A percentile compares a stretch with the other conserved stretches of the same genome.
Conservation (phyloP, 768 basidiomycete genomes). For the Favolaschia claudopus region DNA sequence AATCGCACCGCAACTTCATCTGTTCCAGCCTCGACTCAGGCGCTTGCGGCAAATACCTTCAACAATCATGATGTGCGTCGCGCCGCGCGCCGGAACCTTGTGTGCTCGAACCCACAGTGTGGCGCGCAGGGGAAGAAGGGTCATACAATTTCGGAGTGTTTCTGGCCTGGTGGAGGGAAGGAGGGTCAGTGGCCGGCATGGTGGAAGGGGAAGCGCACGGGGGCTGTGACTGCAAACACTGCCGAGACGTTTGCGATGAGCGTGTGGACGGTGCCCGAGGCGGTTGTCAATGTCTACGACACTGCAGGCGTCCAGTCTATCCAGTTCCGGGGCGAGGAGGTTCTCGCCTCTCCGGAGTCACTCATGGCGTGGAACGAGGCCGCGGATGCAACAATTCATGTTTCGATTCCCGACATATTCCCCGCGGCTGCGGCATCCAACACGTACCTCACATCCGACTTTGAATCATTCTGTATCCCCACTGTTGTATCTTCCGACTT, state of each 20-base stretch:
- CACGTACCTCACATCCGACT: not conserved
- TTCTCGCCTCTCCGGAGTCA: slow-evolving; percentile 5
- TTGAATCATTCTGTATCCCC: not conserved
- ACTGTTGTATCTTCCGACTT: not conserved
- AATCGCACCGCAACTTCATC: not conserved
- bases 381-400: not conserved
- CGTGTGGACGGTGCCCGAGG: slow-evolving; percentile 8
- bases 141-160: slow-evolving; percentile 10
- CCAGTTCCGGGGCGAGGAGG: slow-evolving; percentile 9
- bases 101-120: slow-evolving; percentile 1
- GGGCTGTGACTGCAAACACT: not conserved
- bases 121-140: not conserved
- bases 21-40: not conserved
- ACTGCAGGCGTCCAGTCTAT: not conserved
- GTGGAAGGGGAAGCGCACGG: slow-evolving; percentile 7
- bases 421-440: not conserved
- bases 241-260: slow-evolving; percentile 6
- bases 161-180: slow-evolving; percentile 18
- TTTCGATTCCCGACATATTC: not conserved
- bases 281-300: slow-evolving; percentile 4
- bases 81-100: not conserved
- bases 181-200: slow-evolving; percentile 11
- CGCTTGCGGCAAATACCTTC: not conserved
- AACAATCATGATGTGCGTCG: not conserved
- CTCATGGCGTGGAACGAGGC: slow-evolving; percentile 10